These are phyloP conservation scores for Penicillium riverlandense DNA, from an alignment of 495 filamentous ascomycete species.

Conservation along the genomic window DNA sequence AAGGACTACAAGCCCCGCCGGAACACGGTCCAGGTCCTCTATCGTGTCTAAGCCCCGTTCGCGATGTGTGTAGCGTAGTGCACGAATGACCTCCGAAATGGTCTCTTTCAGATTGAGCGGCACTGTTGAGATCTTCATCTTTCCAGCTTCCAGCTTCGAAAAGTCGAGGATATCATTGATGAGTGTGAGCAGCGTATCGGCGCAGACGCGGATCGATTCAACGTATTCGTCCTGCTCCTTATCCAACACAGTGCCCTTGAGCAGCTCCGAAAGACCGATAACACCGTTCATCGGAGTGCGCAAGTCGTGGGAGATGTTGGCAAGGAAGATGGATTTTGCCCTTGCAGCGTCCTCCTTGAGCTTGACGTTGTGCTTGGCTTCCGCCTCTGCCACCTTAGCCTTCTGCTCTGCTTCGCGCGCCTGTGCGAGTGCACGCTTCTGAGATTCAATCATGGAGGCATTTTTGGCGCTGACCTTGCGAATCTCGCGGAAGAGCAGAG, in stretches of 20 bases:
- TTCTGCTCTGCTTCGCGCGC: conserved; percentile 76
- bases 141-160: conserved; percentile 88
- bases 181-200: conserved; percentile 81
- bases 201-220: conserved; percentile 87
- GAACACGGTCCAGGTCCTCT: conserved; percentile 52
- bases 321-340: conserved; percentile 87
- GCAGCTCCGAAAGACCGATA: conserved; percentile 81
- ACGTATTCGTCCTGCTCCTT: conserved; percentile 83
- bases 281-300: conserved; percentile 84
- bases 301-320: conserved; percentile 84
- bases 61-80: conserved; percentile 74
- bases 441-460: conserved; percentile 78
- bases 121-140: conserved; percentile 87
- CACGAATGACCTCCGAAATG: conserved; percentile 79
- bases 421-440: conserved; percentile 73
- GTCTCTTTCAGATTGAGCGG: conserved; percentile 81
- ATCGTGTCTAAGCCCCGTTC: conserved; percentile 73
- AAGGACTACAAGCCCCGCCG: conserved; percentile 71
- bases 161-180: conserved; percentile 96
- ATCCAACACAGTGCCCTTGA: conserved; percentile 69
- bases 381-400: conserved; percentile 72
- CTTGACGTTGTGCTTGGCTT: conserved; percentile 80
- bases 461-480: conserved; percentile 76
- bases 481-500: conserved; percentile 72
- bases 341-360: conserved; percentile 86